A percentile compares a stretch with the other conserved stretches of the same genome.
phyloP scores from a whole-genome alignment of 495 filamentous ascomycete genomes.

The Aspergillus leporis region DNA sequence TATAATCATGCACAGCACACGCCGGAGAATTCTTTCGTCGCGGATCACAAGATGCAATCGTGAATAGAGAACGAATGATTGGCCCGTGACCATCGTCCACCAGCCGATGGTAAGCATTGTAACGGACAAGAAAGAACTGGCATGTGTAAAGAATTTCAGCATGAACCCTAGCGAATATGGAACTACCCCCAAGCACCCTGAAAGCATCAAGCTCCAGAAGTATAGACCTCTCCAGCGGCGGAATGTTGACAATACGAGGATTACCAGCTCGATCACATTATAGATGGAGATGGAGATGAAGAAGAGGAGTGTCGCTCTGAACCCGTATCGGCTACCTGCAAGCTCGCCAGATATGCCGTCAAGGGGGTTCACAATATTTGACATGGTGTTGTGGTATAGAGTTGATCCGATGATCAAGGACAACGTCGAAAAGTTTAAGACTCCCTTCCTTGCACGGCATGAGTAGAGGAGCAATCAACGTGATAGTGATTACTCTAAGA shows the following conservation, averaged over 20 bases:
- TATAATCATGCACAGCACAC: slow-evolving; percentile 45
- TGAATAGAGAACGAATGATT: slow-evolving; percentile 53
- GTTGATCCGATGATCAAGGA: background rate
- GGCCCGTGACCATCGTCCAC: slow-evolving; percentile 56
- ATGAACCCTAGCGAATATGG: slow-evolving; percentile 55
- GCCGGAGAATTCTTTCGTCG: slow-evolving; percentile 42
- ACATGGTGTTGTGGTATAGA: slow-evolving; percentile 6
- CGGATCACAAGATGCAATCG: slow-evolving; percentile 51
- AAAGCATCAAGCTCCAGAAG: slow-evolving; percentile 53
- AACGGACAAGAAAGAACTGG: slow-evolving; percentile 38
- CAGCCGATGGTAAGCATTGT: slow-evolving; percentile 51
- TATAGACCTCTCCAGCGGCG: slow-evolving; percentile 53
- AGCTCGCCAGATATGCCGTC: slow-evolving; percentile 42
- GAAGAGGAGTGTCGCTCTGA: slow-evolving; percentile 40
- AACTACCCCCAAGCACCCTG: slow-evolving; percentile 44
- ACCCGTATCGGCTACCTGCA: slow-evolving; percentile 22
- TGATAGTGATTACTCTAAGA: too few species aligned
- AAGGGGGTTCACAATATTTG: slow-evolving; percentile 25
- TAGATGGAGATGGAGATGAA: slow-evolving; percentile 53
- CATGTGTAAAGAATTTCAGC: slow-evolving; percentile 48
- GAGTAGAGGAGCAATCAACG: too few species aligned
- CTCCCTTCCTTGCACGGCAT: too few species aligned
- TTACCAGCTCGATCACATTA: slow-evolving; percentile 50
- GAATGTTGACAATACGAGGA: slow-evolving; percentile 53
- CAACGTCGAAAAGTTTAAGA: background rate